Evolutionary conservation across 2,329 filamentous ascomycete species (phyloP).

Genomic region (Diaporthe velutina): DNA sequence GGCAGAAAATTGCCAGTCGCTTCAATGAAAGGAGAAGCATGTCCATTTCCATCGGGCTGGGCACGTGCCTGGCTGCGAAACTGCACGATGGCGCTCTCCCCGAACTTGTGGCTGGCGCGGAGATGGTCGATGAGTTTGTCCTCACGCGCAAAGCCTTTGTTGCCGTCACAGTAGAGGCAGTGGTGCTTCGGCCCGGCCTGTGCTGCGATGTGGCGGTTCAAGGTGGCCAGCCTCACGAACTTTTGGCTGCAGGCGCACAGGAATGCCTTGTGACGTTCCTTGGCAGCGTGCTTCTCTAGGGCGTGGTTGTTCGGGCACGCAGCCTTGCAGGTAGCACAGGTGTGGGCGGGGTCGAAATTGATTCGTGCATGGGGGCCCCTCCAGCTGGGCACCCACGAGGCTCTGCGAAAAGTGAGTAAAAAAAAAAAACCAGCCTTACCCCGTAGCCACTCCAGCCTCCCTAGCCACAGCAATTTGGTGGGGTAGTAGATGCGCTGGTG

Average conservation of each 20-base stretch:
- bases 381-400: too few relatives aligned
- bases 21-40: fast-evolving
- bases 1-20: neutral
- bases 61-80: neutral
- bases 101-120: neutral
- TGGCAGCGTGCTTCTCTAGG: neutral
- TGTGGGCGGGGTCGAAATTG: neutral
- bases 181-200: neutral
- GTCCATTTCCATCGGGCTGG: neutral
- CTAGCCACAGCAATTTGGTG: too few relatives aligned
- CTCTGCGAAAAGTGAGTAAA: too few relatives aligned
- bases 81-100: neutral
- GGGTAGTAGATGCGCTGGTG: neutral
- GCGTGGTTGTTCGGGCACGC: neutral
- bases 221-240: neutral
- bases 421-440: neutral
- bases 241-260: neutral
- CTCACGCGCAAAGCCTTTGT: neutral
- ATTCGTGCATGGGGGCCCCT: neutral
- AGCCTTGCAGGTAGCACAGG: neutral
- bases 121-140: neutral
- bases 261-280: neutral
- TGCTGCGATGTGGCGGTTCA: neutral
- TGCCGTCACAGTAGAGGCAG: neutral
- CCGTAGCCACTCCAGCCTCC: fast-evolving